Base-by-base conservation (phyloP, 2,329 filamentous ascomycete genomes). In the Beauveria brongniartii region DNA sequence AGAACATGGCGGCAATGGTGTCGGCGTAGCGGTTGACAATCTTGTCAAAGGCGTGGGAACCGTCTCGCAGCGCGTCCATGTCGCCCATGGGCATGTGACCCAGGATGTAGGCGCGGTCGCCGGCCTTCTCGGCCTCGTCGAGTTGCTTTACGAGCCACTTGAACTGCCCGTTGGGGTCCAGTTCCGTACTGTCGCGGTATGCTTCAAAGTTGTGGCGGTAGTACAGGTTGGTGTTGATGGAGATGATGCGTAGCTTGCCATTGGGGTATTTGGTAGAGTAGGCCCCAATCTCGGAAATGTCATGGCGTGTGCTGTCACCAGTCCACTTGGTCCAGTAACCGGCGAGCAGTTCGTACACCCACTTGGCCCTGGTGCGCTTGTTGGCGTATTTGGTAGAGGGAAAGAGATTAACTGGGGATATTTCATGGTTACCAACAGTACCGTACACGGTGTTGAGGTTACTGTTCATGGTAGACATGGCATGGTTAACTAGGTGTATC, bases 221-320 rank as follows among this genome's bases (percentile, higher is more conserved):
- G 71, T 80, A 84, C 63, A 84, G 70, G 68, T 85, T 83, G 20
- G 81, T 84, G 73, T 82, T 85, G 65, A 85, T 73, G 4, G 82
- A 83, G 66, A 86, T 84, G 65, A 86, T 71, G 26, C 81, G 77
- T 28, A 86, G 71, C 63, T 82, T 80, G 20, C 73, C 75, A 30
- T 69, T 66, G 5, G 76, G 72, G 51, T 79, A 73, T 54, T 74
- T 71, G 9, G 75, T 74, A 3, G 82, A 80, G 68, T 84, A 85
- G 16, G 74, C 77, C 22, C 80, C 82, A 41, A 78, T 76, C 43
- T 73, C 65, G 41, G 69, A 67, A 16, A 76, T 72, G 3, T 71
- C 72, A 3, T 69, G 66, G 1, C 64, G 54, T 0, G 68, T 69
- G 1, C 69, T 61, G 22, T 63, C 61, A 10, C 77, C 78, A 37